Evolutionary conservation across 208 protist species (phyloP).

Genomic region (Leishmania braziliensis): DNA sequence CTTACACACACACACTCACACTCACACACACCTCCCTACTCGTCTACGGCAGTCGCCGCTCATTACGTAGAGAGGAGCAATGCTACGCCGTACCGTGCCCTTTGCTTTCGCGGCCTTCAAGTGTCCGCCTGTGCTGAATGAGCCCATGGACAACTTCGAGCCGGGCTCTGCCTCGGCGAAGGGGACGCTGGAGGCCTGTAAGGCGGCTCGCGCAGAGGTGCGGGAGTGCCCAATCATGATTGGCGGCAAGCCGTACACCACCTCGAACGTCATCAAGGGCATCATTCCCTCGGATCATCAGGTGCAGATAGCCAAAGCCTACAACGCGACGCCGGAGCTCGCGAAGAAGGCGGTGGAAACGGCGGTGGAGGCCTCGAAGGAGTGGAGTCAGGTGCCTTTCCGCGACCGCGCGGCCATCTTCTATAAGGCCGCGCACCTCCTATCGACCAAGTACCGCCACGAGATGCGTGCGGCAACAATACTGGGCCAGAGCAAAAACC

Average conservation of each 20-base stretch:
- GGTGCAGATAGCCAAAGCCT: slow-evolving; percentile 70
- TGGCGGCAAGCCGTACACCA: slow-evolving; percentile 85
- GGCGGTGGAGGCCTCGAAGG: slow-evolving; percentile 70
- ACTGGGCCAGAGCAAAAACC: slow-evolving; percentile 97
- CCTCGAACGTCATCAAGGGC: slow-evolving; percentile 62
- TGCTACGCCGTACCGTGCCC: slow-evolving; percentile 78
- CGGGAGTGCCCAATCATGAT: slow-evolving; percentile 93
- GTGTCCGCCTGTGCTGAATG: slow-evolving; percentile 78
- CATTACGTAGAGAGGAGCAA: slow-evolving; percentile 14
- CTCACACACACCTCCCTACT: background rate
- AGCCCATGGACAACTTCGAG: slow-evolving; percentile 89
- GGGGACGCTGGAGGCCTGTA: slow-evolving; percentile 71
- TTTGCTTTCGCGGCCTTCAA: slow-evolving; percentile 62
- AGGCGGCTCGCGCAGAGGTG: slow-evolving; percentile 44
- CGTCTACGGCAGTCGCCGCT: background rate
- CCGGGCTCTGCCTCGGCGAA: slow-evolving; percentile 66
- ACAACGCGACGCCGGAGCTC: slow-evolving; percentile 86
- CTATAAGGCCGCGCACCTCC: slow-evolving; percentile 92
- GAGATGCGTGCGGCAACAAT: slow-evolving; percentile 94
- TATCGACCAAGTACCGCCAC: slow-evolving; percentile 86
- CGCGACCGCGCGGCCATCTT: slow-evolving; percentile 94
- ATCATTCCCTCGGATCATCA: slow-evolving; percentile 84
- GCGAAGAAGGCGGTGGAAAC: slow-evolving; percentile 90
- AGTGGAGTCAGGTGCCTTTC: slow-evolving; percentile 85
- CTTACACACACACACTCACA: background rate